phyloP scores from a whole-genome alignment of 2,329 filamentous ascomycete genomes.

The Lachnellula cervina region DNA sequence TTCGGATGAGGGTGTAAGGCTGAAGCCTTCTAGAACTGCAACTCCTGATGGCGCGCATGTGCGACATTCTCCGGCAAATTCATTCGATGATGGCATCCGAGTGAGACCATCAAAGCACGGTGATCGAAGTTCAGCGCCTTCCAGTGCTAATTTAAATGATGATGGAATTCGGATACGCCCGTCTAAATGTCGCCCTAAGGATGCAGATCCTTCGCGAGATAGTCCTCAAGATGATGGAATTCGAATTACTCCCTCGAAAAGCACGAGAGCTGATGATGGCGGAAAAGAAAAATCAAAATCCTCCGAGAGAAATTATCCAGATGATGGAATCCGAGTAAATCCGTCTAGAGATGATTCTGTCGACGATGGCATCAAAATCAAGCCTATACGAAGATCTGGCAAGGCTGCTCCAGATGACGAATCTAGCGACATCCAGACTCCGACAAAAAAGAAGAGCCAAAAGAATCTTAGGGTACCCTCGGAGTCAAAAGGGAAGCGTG shows the following conservation, averaged over 20 bases:
- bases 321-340: slow-evolving; percentile 17
- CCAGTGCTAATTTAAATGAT: background rate
- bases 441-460: slow-evolving; percentile 19
- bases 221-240: slow-evolving; percentile 6
- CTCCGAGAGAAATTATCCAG: slow-evolving; percentile 1
- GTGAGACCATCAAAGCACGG: slow-evolving; percentile 5
- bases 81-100: slow-evolving; percentile 18
- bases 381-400: slow-evolving; percentile 12
- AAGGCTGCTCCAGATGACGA: slow-evolving; percentile 12
- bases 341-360: slow-evolving; percentile 13
- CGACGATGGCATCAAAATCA: slow-evolving; percentile 5
- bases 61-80: slow-evolving; percentile 27
- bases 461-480: slow-evolving; percentile 18
- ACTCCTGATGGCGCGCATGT: slow-evolving; percentile 39
- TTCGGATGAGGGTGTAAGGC: slow-evolving; percentile 1
- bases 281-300: too few species aligned
- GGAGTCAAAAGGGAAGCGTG: slow-evolving; percentile 12
- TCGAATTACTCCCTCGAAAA: slow-evolving; percentile 23
- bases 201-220: background rate
- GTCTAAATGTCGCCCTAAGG: background rate
- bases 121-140: background rate
- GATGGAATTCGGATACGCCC: slow-evolving; percentile 13
- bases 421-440: slow-evolving; percentile 5
- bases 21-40: slow-evolving; percentile 17
- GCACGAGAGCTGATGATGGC: too few species aligned